Conservation (phyloP, 2,329 filamentous ascomycete genomes). For the Penicillium psychrosexuale region DNA sequence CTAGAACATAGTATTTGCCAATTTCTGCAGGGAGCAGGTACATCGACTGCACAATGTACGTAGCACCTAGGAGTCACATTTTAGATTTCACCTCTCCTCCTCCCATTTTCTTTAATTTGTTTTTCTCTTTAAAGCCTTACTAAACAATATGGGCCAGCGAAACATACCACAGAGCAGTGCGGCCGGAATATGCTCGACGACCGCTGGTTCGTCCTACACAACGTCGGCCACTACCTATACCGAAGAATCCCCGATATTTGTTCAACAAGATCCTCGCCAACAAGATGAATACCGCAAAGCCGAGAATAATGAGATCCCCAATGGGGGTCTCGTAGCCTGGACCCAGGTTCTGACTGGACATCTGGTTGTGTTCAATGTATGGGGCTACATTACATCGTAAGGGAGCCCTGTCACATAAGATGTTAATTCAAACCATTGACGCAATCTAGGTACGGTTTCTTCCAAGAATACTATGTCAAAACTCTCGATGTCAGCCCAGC, state of each 20-base stretch:
- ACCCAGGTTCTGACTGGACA: conserved; percentile 31
- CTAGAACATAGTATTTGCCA: background rate
- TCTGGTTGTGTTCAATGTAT: conserved; percentile 27
- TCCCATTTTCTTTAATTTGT: background rate
- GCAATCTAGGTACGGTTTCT: conserved; percentile 33
- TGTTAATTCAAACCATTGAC: background rate
- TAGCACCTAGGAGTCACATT: background rate
- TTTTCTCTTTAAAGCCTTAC: background rate
- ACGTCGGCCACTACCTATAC: background rate
- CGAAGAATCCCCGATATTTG: background rate
- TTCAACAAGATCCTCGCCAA: background rate
- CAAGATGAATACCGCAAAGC: conserved; percentile 3
- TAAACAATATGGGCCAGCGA: background rate
- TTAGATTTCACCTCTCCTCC: background rate
- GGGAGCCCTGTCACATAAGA: background rate
- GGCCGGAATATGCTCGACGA: background rate
- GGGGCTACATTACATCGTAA: conserved; percentile 13
- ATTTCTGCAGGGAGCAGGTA: background rate
- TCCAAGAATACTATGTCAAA: conserved; percentile 45
- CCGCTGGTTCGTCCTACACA: background rate
- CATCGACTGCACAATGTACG: background rate
- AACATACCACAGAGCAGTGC: background rate
- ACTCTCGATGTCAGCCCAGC: conserved; percentile 33
- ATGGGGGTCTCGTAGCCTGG: conserved; percentile 33
- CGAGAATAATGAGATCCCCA: conserved; percentile 17